Evolutionary conservation across 768 basidiomycete genomes (phyloP).

Genomic region (Pseudohyphozyma bogoriensis): DNA sequence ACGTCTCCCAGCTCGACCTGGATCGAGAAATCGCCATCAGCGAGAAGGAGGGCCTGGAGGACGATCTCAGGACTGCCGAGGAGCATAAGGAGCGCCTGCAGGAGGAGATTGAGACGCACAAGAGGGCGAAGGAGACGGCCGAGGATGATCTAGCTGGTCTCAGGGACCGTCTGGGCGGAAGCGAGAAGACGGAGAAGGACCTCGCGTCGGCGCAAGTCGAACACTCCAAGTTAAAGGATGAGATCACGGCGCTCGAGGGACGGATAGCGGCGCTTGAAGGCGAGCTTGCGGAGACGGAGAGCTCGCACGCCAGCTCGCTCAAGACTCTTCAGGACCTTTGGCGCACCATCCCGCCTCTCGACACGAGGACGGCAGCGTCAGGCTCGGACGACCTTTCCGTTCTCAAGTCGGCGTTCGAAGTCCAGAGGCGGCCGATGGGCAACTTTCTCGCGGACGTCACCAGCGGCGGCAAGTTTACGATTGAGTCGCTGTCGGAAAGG

Average conservation of each 20-base stretch:
- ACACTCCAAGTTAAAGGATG: constrained; percentile 31
- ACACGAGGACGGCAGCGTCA: constrained; percentile 46
- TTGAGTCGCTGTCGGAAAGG: constrained; percentile 44
- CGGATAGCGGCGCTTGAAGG: constrained; percentile 1
- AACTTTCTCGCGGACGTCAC: constrained; percentile 70
- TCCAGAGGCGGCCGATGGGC: constrained; percentile 30
- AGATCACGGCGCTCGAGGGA: constrained; percentile 8
- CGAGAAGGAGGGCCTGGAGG: neutral
- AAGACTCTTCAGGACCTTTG: constrained; percentile 63
- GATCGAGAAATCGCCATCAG: neutral
- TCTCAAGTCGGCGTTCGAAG: constrained; percentile 43
- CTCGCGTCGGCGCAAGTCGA: constrained; percentile 6
- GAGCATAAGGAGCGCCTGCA: neutral
- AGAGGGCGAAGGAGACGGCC: constrained; percentile 3
- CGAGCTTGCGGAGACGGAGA: constrained; percentile 1
- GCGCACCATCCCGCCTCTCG: constrained; percentile 71
- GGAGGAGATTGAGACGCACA: constrained; percentile 8
- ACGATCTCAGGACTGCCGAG: neutral
- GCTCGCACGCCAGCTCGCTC: constrained; percentile 45
- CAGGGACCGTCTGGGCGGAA: too few species aligned
- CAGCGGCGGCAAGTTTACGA: constrained; percentile 47
- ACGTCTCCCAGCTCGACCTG: constrained; percentile 5
- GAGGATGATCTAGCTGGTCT: too few species aligned
- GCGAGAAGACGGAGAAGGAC: too few species aligned
- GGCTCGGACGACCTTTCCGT: constrained; percentile 45